Percentiles rank a stretch among this genome's conserved stretches.
These are phyloP conservation scores for Pseudoneurospora amorphoporcata DNA, from an alignment of 495 filamentous ascomycete species.

Conservation along the genomic window DNA sequence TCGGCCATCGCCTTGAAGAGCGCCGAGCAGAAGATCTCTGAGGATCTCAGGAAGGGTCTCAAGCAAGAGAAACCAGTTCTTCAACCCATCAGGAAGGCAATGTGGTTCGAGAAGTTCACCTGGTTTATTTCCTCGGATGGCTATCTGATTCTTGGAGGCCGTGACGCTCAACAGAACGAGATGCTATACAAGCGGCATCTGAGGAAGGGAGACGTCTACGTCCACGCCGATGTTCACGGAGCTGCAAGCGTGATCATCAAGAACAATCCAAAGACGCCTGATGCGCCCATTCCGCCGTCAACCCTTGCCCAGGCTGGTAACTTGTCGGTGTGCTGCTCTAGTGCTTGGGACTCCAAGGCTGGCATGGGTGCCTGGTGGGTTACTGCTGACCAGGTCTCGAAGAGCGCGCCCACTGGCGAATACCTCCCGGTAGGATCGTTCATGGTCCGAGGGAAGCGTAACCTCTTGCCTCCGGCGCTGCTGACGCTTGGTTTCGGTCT, in stretches of 20 bases:
- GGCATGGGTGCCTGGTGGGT: conserved; percentile 96
- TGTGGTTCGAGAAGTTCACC: conserved; percentile 95
- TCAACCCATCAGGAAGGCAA: conserved; percentile 65
- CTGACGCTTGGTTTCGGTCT: conserved; percentile 79
- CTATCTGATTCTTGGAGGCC: conserved; percentile 79
- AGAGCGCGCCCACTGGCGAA: conserved; percentile 68
- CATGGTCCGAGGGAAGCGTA: conserved; percentile 72
- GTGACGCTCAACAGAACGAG: conserved; percentile 85
- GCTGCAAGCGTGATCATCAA: conserved; percentile 77
- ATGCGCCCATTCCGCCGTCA: conserved; percentile 81
- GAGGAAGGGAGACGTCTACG: conserved; percentile 79
- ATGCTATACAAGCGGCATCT: conserved; percentile 77
- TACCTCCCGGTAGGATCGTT: conserved; percentile 65
- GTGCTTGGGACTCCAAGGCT: conserved; percentile 91
- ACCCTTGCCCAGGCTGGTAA: conserved; percentile 86
- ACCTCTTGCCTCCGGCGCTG: conserved; percentile 81
- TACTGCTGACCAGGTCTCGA: conserved; percentile 74
- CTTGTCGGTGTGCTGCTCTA: conserved; percentile 71
- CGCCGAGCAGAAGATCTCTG: conserved; percentile 75
- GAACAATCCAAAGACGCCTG: conserved; percentile 61
- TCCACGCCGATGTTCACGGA: conserved; percentile 82
- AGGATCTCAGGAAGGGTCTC: conserved; percentile 73
- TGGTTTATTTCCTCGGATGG: conserved; percentile 96
- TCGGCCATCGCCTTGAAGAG: conserved; percentile 79
- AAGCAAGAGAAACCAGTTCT: conserved; percentile 89